A percentile compares a stretch with the other conserved stretches of the same genome.
Evolutionary conservation across 2,329 filamentous ascomycete genomes (phyloP).

Genomic region (Albophoma yamanashiensis): DNA sequence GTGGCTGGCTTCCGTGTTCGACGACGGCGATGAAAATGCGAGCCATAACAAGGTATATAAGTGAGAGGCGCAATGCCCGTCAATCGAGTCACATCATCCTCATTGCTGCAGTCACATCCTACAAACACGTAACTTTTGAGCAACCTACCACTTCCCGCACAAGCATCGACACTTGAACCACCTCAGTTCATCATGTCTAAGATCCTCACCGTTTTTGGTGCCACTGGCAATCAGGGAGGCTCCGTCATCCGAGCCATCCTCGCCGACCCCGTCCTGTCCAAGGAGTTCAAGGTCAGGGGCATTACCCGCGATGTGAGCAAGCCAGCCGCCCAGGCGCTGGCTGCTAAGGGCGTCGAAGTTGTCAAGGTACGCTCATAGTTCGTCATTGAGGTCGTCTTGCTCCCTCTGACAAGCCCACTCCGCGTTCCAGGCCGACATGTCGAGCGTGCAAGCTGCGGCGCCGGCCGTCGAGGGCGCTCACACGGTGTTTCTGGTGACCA

Average conservation of each 20-base stretch:
- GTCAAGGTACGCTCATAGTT: slow-evolving; percentile 19
- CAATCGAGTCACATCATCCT: neutral
- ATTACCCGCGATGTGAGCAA: slow-evolving; percentile 35
- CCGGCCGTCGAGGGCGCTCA: slow-evolving; percentile 29
- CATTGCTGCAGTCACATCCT: neutral
- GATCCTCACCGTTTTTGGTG: slow-evolving; percentile 33
- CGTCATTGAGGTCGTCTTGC: neutral
- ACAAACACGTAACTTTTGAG: neutral
- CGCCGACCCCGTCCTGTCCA: slow-evolving; percentile 30
- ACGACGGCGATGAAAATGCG: neutral
- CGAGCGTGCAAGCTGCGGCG: slow-evolving; percentile 20
- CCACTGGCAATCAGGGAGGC: slow-evolving; percentile 38
- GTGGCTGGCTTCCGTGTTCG: neutral
- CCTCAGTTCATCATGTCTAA: slow-evolving; percentile 19
- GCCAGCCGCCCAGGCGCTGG: slow-evolving; percentile 25
- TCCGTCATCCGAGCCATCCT: slow-evolving; percentile 35
- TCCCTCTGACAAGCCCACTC: neutral
- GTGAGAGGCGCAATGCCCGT: neutral
- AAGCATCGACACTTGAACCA: neutral
- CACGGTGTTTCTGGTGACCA: slow-evolving; percentile 31
- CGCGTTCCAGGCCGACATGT: slow-evolving; percentile 26
- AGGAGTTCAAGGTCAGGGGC: slow-evolving; percentile 32
- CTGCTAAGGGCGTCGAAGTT: slow-evolving; percentile 30
- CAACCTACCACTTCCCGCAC: neutral
- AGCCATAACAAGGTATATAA: neutral